Evolutionary conservation across 164 flowering plant species (phyloP), one percentile per base, ranked within the genome.

Genomic region (Stephania japonica): DNA sequence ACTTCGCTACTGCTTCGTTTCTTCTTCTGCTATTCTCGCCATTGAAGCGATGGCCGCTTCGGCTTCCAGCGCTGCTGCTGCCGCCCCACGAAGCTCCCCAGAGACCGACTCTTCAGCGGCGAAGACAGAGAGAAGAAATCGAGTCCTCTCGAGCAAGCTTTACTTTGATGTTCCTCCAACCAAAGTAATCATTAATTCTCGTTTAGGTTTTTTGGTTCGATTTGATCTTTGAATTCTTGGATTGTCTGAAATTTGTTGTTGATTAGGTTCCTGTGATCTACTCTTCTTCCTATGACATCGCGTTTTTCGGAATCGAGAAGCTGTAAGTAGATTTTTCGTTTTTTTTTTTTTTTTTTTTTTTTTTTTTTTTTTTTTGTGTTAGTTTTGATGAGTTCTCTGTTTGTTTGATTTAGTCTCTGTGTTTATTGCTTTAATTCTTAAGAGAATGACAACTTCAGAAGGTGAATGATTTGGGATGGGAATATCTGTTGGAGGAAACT

Each of bases 221-320:
- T 26, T 59, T 59, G 38, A 6, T n/a, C 38, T 32, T 6, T n/a
- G 64, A 21, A 59, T 19, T 59, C 4, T 49, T 44, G 49, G 38
- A 32, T 32, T 1, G 38, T 32, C 4, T 32, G 38, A 32, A 32
- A 32, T 4, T 32, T 32, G 38, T 32, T 32, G 38, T 32, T 32
- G 38, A 32, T 42, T 75, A 93, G 98, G 93, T 85, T 61, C 95
- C 97, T 24, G 7, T 94, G 6, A 87, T 92, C 65, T 94, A 94
- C 79, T 92, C 98, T 7, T 21, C 92, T 21, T 71, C 88, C 0
- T 92, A 94, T 49, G 86, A 94, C 75, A 92, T 92, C 63, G 62
- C 93, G 3, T 89, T 94, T 75, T 79, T 94, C 8, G 97, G 98
- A 38, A 82, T 92, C 6, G 98, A 94, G 79, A 94, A 92, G 71